phyloP scores from a whole-genome alignment of 208 protist genomes.

The Acanthamoeba culbertsoni region DNA sequence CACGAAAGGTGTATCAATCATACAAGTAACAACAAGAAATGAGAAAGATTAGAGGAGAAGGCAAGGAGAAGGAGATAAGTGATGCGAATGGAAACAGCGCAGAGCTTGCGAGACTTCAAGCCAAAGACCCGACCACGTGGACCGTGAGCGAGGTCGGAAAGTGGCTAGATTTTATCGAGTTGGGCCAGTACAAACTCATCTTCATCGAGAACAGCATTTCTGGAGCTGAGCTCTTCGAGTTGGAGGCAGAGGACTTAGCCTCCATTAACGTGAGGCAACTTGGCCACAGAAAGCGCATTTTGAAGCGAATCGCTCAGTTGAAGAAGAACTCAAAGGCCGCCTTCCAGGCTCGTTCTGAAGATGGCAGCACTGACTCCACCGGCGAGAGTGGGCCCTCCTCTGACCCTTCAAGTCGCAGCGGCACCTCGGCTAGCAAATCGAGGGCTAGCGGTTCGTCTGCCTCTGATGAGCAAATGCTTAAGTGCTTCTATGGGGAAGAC shows the following conservation, averaged over 20 bases:
- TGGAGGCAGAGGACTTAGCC: constrained; percentile 37
- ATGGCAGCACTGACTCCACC: too few relatives aligned
- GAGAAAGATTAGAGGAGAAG: background rate
- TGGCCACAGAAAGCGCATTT: constrained; percentile 46
- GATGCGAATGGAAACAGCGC: background rate
- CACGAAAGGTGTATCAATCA: background rate
- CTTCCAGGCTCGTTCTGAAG: constrained; percentile 31
- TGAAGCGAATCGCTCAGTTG: constrained; percentile 42
- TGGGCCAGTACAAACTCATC: constrained; percentile 49
- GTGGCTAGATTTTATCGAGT: constrained; percentile 54
- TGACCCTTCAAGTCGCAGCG: background rate
- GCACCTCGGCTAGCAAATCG: background rate
- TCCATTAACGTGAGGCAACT: constrained; percentile 51
- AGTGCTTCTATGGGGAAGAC: constrained; percentile 44
- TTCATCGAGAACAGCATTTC: constrained; percentile 63
- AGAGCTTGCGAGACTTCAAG: constrained; percentile 38
- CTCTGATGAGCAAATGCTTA: constrained; percentile 48
- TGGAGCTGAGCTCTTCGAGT: constrained; percentile 50
- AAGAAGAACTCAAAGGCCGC: constrained; percentile 54
- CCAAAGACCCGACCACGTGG: constrained; percentile 22
- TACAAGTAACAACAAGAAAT: background rate
- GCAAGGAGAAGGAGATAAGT: background rate
- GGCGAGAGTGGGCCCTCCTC: too few relatives aligned
- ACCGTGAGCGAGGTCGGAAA: constrained; percentile 58
- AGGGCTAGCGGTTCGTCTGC: background rate